A percentile compares a stretch with the other conserved stretches of the same genome.
These are phyloP conservation scores for Arabidopsis hybrid DNA, from an alignment of 441 rosid species.

Conservation along the genomic window DNA sequence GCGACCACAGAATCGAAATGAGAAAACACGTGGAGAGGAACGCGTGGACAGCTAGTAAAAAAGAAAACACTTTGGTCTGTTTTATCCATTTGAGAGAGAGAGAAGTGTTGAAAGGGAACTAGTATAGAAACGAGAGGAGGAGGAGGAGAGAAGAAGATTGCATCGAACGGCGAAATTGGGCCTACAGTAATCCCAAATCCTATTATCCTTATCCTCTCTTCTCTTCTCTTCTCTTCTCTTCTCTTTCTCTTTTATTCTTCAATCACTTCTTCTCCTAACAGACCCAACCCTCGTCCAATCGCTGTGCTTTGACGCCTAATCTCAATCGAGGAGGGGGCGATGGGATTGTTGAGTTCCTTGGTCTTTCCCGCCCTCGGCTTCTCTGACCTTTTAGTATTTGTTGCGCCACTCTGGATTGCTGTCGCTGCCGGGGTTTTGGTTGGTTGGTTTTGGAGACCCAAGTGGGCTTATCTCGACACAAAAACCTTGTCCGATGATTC, in stretches of 20 bases:
- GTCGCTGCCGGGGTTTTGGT: slow-evolving; percentile 78
- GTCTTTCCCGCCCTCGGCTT: slow-evolving; percentile 50
- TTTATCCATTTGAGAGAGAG: background rate
- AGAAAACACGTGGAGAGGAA: slow-evolving; percentile 19
- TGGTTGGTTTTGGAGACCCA: slow-evolving; percentile 95
- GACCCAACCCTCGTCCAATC: slow-evolving; percentile 52
- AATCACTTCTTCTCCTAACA: background rate
- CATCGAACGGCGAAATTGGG: slow-evolving; percentile 32
- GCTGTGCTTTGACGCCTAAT: slow-evolving; percentile 50
- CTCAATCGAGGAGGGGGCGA: slow-evolving; percentile 50
- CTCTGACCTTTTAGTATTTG: slow-evolving; percentile 57
- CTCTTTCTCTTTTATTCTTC: background rate
- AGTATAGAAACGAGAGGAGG: background rate
- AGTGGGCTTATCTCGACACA: slow-evolving; percentile 69
- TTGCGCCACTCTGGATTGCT: slow-evolving; percentile 77
- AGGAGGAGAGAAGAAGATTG: background rate
- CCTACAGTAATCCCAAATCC: slow-evolving; percentile 66
- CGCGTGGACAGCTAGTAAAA: background rate
- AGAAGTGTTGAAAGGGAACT: background rate
- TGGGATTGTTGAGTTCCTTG: slow-evolving; percentile 54
- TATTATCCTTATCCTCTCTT: slow-evolving; percentile 48
- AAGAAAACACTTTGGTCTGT: background rate
- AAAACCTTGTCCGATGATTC: slow-evolving; percentile 42
- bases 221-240: background rate
- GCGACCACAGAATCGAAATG: slow-evolving; percentile 34